Base-by-base conservation (phyloP, 2,329 filamentous ascomycete species). In the Trichophyton rubrum region DNA sequence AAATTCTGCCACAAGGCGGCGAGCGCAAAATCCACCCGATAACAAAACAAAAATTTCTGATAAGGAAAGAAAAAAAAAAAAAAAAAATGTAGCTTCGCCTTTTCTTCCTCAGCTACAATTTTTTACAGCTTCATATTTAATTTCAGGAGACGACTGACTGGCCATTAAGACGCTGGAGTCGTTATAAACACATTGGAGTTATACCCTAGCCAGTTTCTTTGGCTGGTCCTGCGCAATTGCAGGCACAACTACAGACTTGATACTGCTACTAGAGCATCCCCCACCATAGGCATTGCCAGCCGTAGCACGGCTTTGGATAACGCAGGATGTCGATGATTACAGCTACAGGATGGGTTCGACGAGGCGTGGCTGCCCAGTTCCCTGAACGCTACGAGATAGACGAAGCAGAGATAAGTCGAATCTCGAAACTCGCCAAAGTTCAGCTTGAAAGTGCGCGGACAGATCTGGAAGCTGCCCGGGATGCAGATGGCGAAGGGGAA, bases 381-480 rank as follows among this genome's bases (percentile, higher is more conserved):
- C 87, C 87, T 15, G 80, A 81, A 45, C 88, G 88, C 72, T 89
- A 89, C 71, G 82, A 85, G 62, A 83, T 90, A 61, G 84, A 90
- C 73, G 87, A 90, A 71, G 80, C 81, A 64, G 87, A 90, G 72
- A 88, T 88, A 68, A 81, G 84, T 69, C 83, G 88, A 68, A 90
- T 90, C 76, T 86, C 86, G 15, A 80, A 82, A 69, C 79, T 90
- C 65, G 87, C 87, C 33, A 85, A 87, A 73, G 78, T 89, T 63
- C 87, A 95, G 75, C 82, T 96, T 35, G 89, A 96, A 70, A 93
- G 97, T 75, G 93, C 93, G 27, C 87, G 92, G 69, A 88, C 91
- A 30, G 91, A 93, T 69, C 76, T 95, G 63, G 83, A 87, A 66
- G 85, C 88, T 67, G 90, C 90, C 9, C 79, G 84, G 69, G 80